These are phyloP conservation scores for Wallacemonas rigidus DNA, from an alignment of 208 protist genomes.

Conservation along the genomic window DNA sequence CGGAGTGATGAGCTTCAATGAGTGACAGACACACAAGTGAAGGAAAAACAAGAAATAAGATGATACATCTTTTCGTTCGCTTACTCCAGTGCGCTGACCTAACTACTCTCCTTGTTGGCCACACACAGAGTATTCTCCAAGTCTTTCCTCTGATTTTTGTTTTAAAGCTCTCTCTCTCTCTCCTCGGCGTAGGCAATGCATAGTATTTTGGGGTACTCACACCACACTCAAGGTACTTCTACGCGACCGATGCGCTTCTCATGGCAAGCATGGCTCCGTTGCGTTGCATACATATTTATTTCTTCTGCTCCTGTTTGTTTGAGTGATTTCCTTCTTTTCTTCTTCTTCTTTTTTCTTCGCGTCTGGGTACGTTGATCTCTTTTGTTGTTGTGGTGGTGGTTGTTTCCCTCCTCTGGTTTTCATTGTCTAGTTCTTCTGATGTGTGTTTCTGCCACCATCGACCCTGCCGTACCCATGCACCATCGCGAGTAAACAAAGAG, in stretches of 20 bases:
- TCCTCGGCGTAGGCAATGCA: neutral
- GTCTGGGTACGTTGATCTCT: neutral
- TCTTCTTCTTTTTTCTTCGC: constrained; percentile 2
- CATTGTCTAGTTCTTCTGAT: no score
- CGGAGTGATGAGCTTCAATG: no score
- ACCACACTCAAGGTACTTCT: neutral
- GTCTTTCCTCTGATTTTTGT: no score
- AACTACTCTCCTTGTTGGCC: no score
- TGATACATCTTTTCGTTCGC: no score
- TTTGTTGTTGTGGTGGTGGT: neutral
- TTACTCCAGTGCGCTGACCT: no score
- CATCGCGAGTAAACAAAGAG: neutral
- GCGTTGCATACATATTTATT: no score
- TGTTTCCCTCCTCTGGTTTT: no score
- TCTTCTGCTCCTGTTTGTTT: neutral
- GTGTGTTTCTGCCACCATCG: constrained; percentile 1
- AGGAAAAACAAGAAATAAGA: no score
- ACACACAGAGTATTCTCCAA: no score
- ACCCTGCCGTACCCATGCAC: neutral
- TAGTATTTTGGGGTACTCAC: neutral
- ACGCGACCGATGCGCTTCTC: neutral
- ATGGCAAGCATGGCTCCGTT: neutral
- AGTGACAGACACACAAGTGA: no score
- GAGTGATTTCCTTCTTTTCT: neutral
- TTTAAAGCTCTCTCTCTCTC: neutral